Conservation (phyloP, 352 stramenopile genomes). For the Globisporangium acanthophoron region DNA sequence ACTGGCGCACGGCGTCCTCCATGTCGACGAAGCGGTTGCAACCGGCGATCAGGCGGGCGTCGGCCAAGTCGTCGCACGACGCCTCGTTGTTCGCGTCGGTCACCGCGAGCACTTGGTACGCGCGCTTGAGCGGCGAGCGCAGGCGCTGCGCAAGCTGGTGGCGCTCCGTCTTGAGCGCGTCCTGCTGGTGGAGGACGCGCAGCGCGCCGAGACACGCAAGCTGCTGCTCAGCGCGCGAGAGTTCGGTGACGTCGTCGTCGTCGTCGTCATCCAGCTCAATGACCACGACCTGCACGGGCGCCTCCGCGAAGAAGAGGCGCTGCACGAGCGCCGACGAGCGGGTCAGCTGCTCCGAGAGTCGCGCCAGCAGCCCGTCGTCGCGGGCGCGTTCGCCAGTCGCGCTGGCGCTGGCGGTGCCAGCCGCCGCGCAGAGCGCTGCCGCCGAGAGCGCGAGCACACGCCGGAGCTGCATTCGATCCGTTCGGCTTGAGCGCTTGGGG, state of each 20-base stretch:
- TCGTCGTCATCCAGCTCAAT: constrained; percentile 4
- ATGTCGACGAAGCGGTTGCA: constrained; percentile 38
- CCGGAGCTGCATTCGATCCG: constrained; percentile 63
- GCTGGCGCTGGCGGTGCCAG: neutral
- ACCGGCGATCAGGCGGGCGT: constrained; percentile 24
- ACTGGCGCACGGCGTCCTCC: constrained; percentile 35
- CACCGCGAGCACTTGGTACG: constrained; percentile 35
- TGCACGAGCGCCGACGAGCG: constrained; percentile 10
- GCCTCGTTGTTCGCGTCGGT: constrained; percentile 31
- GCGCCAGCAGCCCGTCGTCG: constrained; percentile 8
- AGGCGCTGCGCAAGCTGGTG: constrained; percentile 30
- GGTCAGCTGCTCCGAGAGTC: constrained; percentile 7
- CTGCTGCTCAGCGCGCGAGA: constrained; percentile 20
- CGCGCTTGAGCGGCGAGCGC: constrained; percentile 29
- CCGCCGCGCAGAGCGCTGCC: neutral
- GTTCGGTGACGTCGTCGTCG: constrained; percentile 23
- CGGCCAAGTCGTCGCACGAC: constrained; percentile 44
- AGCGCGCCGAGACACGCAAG: constrained; percentile 47
- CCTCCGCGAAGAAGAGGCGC: constrained; percentile 12
- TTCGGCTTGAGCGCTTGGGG: constrained; percentile 1
- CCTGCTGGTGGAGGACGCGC: constrained; percentile 37
- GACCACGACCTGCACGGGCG: constrained; percentile 26
- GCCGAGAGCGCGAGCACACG: constrained; percentile 50
- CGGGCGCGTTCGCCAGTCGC: neutral
- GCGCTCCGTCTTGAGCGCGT: constrained; percentile 22